Base-by-base conservation (phyloP, 1,139 yeast species). In the Scheffersomyces illinoinensis region DNA sequence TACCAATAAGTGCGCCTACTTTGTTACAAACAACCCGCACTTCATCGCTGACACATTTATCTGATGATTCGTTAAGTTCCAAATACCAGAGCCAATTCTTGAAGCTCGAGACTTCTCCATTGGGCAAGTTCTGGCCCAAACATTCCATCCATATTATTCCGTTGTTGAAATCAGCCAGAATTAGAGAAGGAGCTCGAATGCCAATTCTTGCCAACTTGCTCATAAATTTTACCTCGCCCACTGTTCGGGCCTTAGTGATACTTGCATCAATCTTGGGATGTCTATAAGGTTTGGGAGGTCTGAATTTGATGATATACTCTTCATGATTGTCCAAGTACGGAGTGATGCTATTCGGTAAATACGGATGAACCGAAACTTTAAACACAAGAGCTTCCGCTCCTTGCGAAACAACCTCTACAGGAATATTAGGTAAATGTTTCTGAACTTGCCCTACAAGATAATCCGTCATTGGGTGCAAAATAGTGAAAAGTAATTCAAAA, bases 301-400 rank as follows among this genome's bases (percentile, higher is more conserved):
- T 82, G 71, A 84, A 93, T 71, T 96, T 96, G 63, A 93, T 81
- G 55, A 95, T 87, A 70, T 79, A 90, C 55, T 77, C 71, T 3
- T 64, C 56, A 0, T 67, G 62, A 56, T 76, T 71, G 19, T 65
- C 61, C 12, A 75, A 63, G 53, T 55, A 65, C 24, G 71, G 68
- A 33, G 17, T 10, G 43, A 33, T 33, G 14, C 17, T 33, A 55
- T 54, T 63, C n/a, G 82, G 78, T 47, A 82, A 69, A 69, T 89
- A 93, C 18, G 98, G 98, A 71, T 92, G 97, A 2, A 73, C 71
- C 0, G 71, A 59, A 0, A 96, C 84, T 46, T 79, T 74, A 71
- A 90, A 91, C 1, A 93, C 95, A 23, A 91, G 80, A 0, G 98
- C 97, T 70, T 93, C 98, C 0, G 98, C 98, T n/a, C 98, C 98